A percentile compares a stretch with the other conserved stretches of the same genome.
Conservation (phyloP, 2,329 filamentous ascomycete genomes). For the Grosmannia penicillata region DNA sequence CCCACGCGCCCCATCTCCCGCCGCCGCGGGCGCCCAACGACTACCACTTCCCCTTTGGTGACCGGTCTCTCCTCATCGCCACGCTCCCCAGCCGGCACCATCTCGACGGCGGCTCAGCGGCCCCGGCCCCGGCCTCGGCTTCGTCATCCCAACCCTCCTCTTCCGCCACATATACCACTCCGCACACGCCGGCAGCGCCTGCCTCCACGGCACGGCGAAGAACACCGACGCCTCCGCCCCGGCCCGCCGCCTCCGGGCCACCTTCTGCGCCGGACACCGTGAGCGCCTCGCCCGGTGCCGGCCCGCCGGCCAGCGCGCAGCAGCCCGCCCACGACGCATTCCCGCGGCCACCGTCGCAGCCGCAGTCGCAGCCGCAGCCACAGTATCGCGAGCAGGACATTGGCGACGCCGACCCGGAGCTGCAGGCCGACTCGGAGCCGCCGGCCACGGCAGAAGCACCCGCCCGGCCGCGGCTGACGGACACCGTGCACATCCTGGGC, state of each 20-base stretch:
- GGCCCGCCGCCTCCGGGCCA: no score
- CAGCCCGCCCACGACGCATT: no score
- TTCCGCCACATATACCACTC: background rate
- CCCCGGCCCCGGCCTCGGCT: no score
- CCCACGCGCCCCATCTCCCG: background rate
- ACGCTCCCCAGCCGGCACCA: slow-evolving; percentile 4
- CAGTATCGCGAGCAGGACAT: no score
- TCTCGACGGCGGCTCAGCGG: no score
- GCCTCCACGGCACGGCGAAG: background rate
- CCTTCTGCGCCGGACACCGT: no score
- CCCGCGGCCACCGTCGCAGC: no score
- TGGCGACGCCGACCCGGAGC: no score
- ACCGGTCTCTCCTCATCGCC: slow-evolving; percentile 9
- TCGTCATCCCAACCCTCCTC: background rate
- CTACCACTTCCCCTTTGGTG: slow-evolving; percentile 11
- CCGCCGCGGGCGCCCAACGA: slow-evolving; percentile 1
- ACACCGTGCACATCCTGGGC: slow-evolving; percentile 17
- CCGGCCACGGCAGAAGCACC: background rate
- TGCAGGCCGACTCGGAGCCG: background rate
- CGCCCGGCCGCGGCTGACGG: slow-evolving; percentile 1
- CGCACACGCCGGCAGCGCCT: background rate
- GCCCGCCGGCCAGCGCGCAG: no score
- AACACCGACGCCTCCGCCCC: background rate
- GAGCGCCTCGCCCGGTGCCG: no score
- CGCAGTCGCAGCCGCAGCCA: no score